Conservation (phyloP, 768 basidiomycete genomes). For the Pulveroboletus ravenelii region DNA sequence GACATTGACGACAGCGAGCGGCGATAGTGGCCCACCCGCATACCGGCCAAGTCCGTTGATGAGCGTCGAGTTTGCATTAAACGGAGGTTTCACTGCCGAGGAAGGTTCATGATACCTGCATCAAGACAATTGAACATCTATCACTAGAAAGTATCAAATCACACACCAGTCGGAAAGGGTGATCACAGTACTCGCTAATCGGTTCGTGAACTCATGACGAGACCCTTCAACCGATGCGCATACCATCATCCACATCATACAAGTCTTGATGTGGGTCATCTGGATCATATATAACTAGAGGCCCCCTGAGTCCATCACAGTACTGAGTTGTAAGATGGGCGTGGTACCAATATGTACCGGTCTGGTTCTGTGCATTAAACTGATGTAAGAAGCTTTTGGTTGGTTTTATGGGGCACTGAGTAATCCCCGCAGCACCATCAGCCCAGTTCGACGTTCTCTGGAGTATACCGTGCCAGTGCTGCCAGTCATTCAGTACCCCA, state of each 20-base stretch:
- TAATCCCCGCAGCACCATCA: slow-evolving; percentile 39
- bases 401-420: slow-evolving; percentile 30
- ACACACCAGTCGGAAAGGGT: slow-evolving; percentile 32
- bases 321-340: slow-evolving; percentile 36
- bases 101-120: slow-evolving; percentile 20
- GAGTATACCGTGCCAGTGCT: slow-evolving; percentile 57
- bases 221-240: background rate
- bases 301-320: slow-evolving; percentile 24
- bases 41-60: slow-evolving; percentile 40
- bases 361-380: slow-evolving; percentile 20
- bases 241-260: slow-evolving; percentile 45
- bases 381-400: slow-evolving; percentile 18
- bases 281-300: slow-evolving; percentile 40
- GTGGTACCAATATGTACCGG: slow-evolving; percentile 35
- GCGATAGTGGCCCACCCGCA: slow-evolving; percentile 28
- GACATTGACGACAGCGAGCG: slow-evolving; percentile 35
- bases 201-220: background rate
- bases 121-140: slow-evolving; percentile 20
- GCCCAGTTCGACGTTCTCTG: slow-evolving; percentile 41
- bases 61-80: slow-evolving; percentile 29
- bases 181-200: slow-evolving; percentile 36
- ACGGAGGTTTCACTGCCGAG: background rate
- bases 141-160: slow-evolving; percentile 9
- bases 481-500: background rate
- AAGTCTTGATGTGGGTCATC: slow-evolving; percentile 33